These are phyloP conservation scores for Trichoderma sp. DNA, from an alignment of 2,329 filamentous ascomycete species.

Conservation along the genomic window DNA sequence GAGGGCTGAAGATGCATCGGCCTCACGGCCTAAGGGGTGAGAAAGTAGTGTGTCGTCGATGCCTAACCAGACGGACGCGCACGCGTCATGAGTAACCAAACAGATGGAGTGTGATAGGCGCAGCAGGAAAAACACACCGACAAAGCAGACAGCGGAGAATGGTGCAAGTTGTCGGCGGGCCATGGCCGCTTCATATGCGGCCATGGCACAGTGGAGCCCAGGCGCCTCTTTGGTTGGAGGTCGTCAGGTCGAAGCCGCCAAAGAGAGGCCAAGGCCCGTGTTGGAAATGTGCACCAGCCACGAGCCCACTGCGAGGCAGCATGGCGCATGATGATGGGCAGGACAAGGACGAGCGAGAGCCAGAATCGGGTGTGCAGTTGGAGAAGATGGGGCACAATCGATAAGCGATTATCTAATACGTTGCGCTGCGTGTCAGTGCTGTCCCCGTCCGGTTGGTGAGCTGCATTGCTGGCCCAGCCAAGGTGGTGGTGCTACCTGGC, in stretches of 20 bases:
- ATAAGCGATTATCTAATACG: slow-evolving; percentile 19
- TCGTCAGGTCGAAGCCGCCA: neutral
- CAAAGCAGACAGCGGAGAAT: slow-evolving; percentile 33
- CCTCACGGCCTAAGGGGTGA: slow-evolving; percentile 18
- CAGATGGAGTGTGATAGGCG: slow-evolving; percentile 32
- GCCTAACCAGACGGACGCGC: slow-evolving; percentile 25
- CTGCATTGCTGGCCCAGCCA: neutral
- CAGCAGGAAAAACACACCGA: slow-evolving; percentile 42
- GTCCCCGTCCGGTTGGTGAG: slow-evolving; percentile 14
- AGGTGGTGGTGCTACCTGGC: too few species aligned
- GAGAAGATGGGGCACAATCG: slow-evolving; percentile 21
- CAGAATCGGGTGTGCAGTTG: neutral
- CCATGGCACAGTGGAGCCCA: slow-evolving; percentile 40
- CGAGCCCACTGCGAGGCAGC: slow-evolving; percentile 20
- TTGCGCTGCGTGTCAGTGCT: slow-evolving; percentile 1
- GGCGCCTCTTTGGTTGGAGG: slow-evolving; percentile 33
- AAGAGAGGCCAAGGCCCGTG: slow-evolving; percentile 24
- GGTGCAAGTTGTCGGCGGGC: slow-evolving; percentile 24
- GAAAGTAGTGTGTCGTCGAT: slow-evolving; percentile 27
- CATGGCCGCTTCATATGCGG: slow-evolving; percentile 39
- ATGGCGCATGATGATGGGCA: slow-evolving; percentile 24
- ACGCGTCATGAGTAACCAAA: slow-evolving; percentile 31
- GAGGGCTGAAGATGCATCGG: slow-evolving; percentile 19
- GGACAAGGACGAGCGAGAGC: slow-evolving; percentile 1
- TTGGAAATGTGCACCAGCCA: slow-evolving; percentile 23